phyloP scores from a whole-genome alignment of 2,329 filamentous ascomycete species.

The Botrytis cinerea region DNA sequence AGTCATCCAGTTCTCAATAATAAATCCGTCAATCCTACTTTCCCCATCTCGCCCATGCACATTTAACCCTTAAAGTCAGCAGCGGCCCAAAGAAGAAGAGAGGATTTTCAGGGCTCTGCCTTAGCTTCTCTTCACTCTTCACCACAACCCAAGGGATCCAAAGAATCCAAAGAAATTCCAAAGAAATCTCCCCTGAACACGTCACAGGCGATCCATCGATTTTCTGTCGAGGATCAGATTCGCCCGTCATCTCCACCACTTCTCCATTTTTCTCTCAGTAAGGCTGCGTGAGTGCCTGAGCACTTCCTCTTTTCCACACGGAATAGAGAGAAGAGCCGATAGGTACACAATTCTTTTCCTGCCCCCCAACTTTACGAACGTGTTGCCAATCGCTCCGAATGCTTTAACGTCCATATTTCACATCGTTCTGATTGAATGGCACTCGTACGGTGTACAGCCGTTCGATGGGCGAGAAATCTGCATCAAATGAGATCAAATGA shows the following conservation, averaged over 20 bases:
- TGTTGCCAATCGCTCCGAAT: slow-evolving; percentile 17
- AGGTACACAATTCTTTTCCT: slow-evolving; percentile 14
- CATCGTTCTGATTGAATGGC: not conserved
- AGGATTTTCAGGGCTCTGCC: slow-evolving; percentile 12
- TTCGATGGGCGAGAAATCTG: not conserved
- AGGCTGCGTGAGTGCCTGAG: slow-evolving; percentile 14
- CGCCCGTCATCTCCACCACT: not conserved
- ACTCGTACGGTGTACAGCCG: not conserved
- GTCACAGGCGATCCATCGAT: slow-evolving; percentile 12
- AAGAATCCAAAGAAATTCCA: not conserved
- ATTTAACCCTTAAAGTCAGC: not conserved
- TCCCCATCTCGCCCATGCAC: not conserved
- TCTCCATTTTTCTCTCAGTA: not conserved
- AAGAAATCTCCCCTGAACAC: slow-evolving; percentile 15
- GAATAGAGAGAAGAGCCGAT: slow-evolving; percentile 11
- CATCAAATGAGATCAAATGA: slow-evolving; percentile 8
- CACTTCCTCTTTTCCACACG: too few species aligned
- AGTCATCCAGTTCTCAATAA: not conserved
- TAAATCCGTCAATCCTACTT: not conserved
- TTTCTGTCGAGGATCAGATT: not conserved
- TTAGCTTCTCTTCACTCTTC: not conserved
- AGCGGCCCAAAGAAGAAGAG: not conserved
- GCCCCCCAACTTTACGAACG: not conserved
- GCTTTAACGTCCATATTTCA: not conserved
- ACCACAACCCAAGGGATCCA: not conserved